Evolutionary conservation across 2,329 filamentous ascomycete genomes (phyloP), one percentile per base, ranked within the genome.

Genomic region (Beauveria asiatica): DNA sequence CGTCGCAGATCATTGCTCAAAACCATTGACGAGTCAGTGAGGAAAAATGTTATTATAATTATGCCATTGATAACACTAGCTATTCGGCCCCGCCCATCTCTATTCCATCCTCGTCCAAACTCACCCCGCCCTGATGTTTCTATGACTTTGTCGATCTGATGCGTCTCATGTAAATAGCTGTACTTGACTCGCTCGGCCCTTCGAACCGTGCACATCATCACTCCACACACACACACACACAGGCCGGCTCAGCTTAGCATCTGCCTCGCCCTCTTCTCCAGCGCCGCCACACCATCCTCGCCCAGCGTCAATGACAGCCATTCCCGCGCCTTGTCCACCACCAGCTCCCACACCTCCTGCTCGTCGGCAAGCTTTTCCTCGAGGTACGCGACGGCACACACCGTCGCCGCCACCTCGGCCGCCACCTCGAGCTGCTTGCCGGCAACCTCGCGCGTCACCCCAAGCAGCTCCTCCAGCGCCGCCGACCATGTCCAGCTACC

Each of bases 321-420:
- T 0, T 51, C 66, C 66, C 72, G 75, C 0, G 82, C 84, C 75
- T 87, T 88, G 10, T 80, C 79, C 17, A 80, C 82, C 44, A 88
- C 72, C 75, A 89, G 74, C 63, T 86, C 84, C 85, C 85, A 89
- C 7, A 77, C 76, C 2, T 84, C 85, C 67, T 74, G 72, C 55
- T 82, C 74, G 0, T 63, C 70, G 0, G 41, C 64, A 61, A 83
- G 65, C 59, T 74, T 77, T 45, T 56, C 68, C 66, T 82, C 76
- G 62, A 89, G 63, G 46, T 64, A 74, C 3, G 65, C 61, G 2
- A 73, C 63, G 0, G 65, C 70, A 44, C 68, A 71, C 1, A 68
- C 57, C 6, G 73, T 73, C 6, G 69, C 69, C 7, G 71, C 54
- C 5, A 70, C 59, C 3, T 64, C 54, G 6, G 51, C 55, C 0